A percentile compares a stretch with the other conserved stretches of the same genome.
Conservation (phyloP, 208 protist genomes). For the Strigomonas culicis region DNA sequence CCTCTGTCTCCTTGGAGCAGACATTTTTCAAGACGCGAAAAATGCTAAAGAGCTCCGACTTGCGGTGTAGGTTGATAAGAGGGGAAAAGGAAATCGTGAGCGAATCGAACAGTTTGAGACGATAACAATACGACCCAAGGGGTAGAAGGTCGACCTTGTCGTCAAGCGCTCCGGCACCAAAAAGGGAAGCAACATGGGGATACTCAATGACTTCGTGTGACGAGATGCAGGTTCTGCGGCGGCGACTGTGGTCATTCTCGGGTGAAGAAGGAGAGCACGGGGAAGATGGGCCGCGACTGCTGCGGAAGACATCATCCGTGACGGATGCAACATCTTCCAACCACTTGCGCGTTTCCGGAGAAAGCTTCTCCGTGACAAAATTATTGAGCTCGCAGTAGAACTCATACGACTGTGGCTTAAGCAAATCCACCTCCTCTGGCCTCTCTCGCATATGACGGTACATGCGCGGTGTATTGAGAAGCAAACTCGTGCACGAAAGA, state of each 20-base stretch:
- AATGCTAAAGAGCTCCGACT: constrained; percentile 77
- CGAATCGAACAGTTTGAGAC: constrained; percentile 68
- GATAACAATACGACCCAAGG: constrained; percentile 64
- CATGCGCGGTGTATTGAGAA: constrained; percentile 41
- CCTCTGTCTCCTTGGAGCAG: constrained; percentile 60
- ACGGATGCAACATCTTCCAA: background rate
- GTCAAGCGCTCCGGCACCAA: constrained; percentile 50
- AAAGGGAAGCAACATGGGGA: constrained; percentile 38
- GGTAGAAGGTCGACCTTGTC: constrained; percentile 46
- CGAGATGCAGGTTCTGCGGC: background rate
- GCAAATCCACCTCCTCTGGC: constrained; percentile 22
- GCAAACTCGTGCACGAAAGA: constrained; percentile 30
- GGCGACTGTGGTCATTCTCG: background rate
- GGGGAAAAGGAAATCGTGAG: constrained; percentile 65
- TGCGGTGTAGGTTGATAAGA: constrained; percentile 69
- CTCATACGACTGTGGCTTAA: constrained; percentile 39
- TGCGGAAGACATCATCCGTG: background rate
- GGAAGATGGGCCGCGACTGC: background rate
- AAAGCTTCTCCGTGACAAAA: constrained; percentile 16
- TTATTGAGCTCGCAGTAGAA: constrained; percentile 55
- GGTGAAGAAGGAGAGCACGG: background rate
- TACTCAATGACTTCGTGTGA: constrained; percentile 69
- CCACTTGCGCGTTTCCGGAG: background rate
- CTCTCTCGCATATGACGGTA: constrained; percentile 43
- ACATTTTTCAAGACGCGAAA: constrained; percentile 78